Evolutionary conservation across 441 rosid genomes (phyloP).

Genomic region (Jatropha multifida): DNA sequence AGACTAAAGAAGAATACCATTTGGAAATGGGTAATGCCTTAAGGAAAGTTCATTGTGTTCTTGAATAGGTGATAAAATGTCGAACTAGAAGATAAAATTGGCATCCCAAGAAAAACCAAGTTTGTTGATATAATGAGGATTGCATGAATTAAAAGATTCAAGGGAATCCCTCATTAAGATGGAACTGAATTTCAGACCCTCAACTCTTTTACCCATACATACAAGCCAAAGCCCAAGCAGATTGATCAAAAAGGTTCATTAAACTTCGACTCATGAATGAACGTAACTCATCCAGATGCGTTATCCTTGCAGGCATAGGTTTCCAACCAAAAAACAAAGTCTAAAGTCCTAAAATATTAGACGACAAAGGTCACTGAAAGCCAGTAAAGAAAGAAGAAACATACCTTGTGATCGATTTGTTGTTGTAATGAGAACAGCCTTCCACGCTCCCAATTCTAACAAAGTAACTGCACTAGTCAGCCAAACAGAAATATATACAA

Average conservation of each 20-base stretch:
- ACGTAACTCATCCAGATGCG: not conserved
- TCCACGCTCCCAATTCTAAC: conserved; percentile 48
- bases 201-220: not conserved
- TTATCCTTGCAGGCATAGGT: not conserved
- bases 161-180: not conserved
- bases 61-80: not conserved
- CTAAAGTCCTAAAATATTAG: not conserved
- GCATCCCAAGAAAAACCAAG: not conserved
- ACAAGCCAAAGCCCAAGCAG: not conserved
- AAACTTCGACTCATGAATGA: not conserved
- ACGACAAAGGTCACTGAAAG: not conserved
- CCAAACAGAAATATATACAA: not conserved
- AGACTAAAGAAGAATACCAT: not conserved
- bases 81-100: not conserved
- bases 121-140: not conserved
- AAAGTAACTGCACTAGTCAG: not conserved
- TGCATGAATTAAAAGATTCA: not conserved
- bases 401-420: conserved; percentile 84
- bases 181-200: conserved; percentile 5
- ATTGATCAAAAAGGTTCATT: not conserved
- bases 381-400: conserved; percentile 13
- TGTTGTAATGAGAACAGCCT: conserved; percentile 72
- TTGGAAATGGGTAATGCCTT: not conserved
- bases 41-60: not conserved
- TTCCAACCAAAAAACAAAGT: not conserved